These are phyloP conservation scores for Epicoccum nigrum DNA, from an alignment of 2,329 filamentous ascomycete species.

Conservation along the genomic window DNA sequence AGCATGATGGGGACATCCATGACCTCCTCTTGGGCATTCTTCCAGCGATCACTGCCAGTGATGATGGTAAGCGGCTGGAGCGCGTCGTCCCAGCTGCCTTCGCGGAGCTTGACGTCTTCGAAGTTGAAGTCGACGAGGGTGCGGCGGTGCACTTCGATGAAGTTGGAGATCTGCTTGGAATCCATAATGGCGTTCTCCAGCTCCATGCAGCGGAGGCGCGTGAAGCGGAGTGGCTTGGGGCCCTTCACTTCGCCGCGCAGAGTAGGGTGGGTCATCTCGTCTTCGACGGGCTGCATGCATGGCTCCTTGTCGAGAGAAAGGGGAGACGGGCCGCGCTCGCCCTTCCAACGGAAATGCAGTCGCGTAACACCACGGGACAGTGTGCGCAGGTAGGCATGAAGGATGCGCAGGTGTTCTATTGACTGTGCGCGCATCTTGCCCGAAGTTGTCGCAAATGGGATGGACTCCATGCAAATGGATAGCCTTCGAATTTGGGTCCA, in stretches of 20 bases:
- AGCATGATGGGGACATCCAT: slow-evolving; percentile 52
- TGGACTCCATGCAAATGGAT: slow-evolving; percentile 70
- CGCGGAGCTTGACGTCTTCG: slow-evolving; percentile 72
- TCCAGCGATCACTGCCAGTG: slow-evolving; percentile 50
- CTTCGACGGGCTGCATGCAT: slow-evolving; percentile 64
- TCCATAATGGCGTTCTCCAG: slow-evolving; percentile 76
- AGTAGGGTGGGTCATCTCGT: slow-evolving; percentile 39
- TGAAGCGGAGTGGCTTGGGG: slow-evolving; percentile 63
- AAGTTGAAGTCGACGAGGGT: slow-evolving; percentile 81
- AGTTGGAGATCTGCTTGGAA: slow-evolving; percentile 70
- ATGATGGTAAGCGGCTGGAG: slow-evolving; percentile 70
- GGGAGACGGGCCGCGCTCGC: slow-evolving; percentile 74
- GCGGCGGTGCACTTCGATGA: slow-evolving; percentile 70
- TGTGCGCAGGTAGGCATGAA: slow-evolving; percentile 78
- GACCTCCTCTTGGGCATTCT: slow-evolving; percentile 49
- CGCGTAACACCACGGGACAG: slow-evolving; percentile 71
- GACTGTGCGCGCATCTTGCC: slow-evolving; percentile 66
- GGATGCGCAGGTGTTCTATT: slow-evolving; percentile 66
- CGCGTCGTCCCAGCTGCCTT: slow-evolving; percentile 81
- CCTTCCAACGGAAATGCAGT: slow-evolving; percentile 79
- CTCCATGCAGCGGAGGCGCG: slow-evolving; percentile 69
- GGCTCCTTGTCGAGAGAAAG: slow-evolving; percentile 73
- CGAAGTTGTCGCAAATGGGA: slow-evolving; percentile 65
- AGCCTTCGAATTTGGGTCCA: slow-evolving; percentile 82
- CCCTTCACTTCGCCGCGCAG: slow-evolving; percentile 41